Evolutionary conservation across 176 grass and related monocot genomes (phyloP), one percentile per base, ranked within the genome.

Genomic region (Oryza officinalis): DNA sequence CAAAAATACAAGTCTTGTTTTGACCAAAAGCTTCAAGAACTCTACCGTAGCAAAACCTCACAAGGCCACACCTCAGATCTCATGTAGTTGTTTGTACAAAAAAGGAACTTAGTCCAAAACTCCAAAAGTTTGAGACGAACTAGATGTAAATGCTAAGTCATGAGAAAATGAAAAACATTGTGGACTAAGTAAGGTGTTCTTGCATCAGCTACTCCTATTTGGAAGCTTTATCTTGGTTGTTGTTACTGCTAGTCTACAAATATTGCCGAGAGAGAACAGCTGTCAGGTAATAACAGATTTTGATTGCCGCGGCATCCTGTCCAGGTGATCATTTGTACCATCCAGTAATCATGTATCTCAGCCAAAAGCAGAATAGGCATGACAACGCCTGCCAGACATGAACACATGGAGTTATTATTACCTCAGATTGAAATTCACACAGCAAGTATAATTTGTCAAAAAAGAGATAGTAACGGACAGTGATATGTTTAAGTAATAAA

Each of bases 331-430:
- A 93, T 92, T 98, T 98, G 87, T 98, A 98, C 96, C 96, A 98
- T 89, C 96, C 96, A 38, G 96, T 90, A 63, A 98, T 89, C 65
- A 94, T 73, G 79, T 94, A 88, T 70, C 96, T 92, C 90, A 95
- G 60, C 81, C 93, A 89, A 73, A 98, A 98, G 84, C 96, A 98
- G 75, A 96, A 80, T n/a, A 90, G 60, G 76, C 93, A 98, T 27
- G 91, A 93, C 54, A 96, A 77, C 83, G 87, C 96, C 96, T 99
- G 89, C 76, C 27, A 85, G 65, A 61, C 65, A 86, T 35, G 17
- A 90, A 84, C 43, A 78, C 23, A 81, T 17, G 13, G 67, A 32
- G 54, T 78, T 77, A 81, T 78, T 77, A 81, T 8, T 18, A 80
- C 5, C 6, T 13, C 54, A 68, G 6, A 77, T 72, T 18, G 4